Evolutionary conservation across 805 yeast genomes (phyloP).

Genomic region (Ogataea chonburiensis): DNA sequence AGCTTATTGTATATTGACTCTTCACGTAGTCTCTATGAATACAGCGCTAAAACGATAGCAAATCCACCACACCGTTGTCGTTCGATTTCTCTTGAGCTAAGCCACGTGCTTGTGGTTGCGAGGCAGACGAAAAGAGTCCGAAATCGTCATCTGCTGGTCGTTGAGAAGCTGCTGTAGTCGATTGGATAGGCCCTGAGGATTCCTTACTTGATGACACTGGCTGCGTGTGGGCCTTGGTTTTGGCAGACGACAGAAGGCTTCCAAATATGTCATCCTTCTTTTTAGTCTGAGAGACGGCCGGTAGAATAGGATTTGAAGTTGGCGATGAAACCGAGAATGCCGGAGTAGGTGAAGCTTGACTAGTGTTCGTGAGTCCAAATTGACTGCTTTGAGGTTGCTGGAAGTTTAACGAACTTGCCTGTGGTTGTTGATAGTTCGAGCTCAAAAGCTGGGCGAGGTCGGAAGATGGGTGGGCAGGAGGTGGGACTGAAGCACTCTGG

Average conservation of each 20-base stretch:
- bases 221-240: conserved; percentile 38
- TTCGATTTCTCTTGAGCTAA: conserved; percentile 3
- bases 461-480: conserved; percentile 19
- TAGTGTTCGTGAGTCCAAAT: background rate
- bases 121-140: conserved; percentile 14
- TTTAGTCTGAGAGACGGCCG: conserved; percentile 40
- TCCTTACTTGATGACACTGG: too few relatives aligned
- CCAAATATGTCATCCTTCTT: conserved; percentile 68
- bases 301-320: conserved; percentile 10
- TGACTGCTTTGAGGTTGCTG: background rate
- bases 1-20: too few relatives aligned
- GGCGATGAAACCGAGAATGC: conserved; percentile 13
- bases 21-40: too few relatives aligned
- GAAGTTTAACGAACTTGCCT: background rate
- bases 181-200: conserved; percentile 11
- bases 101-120: conserved; percentile 5
- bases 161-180: conserved; percentile 6
- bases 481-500: conserved; percentile 61
- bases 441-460: conserved; percentile 34
- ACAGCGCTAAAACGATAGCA: conserved; percentile 42
- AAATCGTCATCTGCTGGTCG: conserved; percentile 13
- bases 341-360: conserved; percentile 19
- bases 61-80: conserved; percentile 44
- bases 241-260: conserved; percentile 64
- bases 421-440: conserved; percentile 28